These are phyloP conservation scores for Asclepias syriaca DNA, from an alignment of 257 asterid genomes.

Conservation along the genomic window DNA sequence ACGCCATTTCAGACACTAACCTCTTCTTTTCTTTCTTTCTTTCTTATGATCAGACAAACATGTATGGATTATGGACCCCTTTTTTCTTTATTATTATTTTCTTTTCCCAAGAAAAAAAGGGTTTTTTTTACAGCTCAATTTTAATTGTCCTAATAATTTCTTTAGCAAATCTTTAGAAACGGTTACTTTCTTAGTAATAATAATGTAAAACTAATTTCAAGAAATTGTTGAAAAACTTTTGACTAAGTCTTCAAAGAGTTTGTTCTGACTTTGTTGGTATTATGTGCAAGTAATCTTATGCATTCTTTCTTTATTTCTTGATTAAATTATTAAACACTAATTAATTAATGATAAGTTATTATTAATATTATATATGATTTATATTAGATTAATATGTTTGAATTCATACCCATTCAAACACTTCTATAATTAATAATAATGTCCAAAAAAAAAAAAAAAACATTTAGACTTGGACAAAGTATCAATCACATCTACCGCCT, in stretches of 20 bases:
- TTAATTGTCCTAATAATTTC: background rate
- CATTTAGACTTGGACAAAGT: background rate
- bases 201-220: slow-evolving; percentile 5
- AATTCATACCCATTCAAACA: background rate
- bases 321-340: background rate
- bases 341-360: background rate
- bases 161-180: background rate
- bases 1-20: background rate
- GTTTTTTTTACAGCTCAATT: background rate
- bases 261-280: slow-evolving; percentile 34
- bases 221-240: slow-evolving; percentile 15
- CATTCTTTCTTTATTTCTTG: slow-evolving; percentile 7
- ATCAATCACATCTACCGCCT: background rate
- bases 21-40: no score
- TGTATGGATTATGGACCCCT: background rate
- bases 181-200: background rate
- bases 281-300: slow-evolving; percentile 22
- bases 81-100: background rate
- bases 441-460: background rate
- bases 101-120: background rate
- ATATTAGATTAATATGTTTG: background rate
- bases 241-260: slow-evolving; percentile 34
- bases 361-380: background rate
- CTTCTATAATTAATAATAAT: background rate
- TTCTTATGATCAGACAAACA: background rate